phyloP scores from a whole-genome alignment of 73 alveolate species.

The Stentor coeruleus region DNA sequence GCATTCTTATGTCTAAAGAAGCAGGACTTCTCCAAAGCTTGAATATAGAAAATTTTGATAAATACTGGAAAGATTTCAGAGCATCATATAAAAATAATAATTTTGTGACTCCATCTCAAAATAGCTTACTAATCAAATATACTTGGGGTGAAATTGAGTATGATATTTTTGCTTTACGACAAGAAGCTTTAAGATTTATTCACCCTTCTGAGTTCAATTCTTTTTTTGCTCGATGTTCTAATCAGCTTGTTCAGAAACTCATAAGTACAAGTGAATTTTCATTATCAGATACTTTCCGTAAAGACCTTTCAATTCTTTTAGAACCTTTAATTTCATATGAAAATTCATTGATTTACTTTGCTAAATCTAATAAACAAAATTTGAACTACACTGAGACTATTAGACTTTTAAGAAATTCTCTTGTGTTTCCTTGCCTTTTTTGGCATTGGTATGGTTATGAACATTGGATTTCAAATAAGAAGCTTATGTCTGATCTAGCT shows the following conservation, averaged over 20 bases:
- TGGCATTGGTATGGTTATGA: constrained; percentile 20
- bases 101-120: background rate
- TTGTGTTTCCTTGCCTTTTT: background rate
- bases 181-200: background rate
- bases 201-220: background rate
- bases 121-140: background rate
- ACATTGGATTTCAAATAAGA: background rate
- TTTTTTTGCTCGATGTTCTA: background rate
- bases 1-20: background rate
- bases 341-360: background rate
- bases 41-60: background rate
- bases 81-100: background rate
- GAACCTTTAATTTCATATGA: background rate
- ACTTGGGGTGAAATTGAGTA: constrained; percentile 22
- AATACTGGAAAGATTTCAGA: constrained; percentile 10
- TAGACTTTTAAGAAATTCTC: background rate
- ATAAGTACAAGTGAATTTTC: background rate
- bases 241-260: background rate
- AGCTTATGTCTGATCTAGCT: background rate
- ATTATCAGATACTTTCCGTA: background rate
- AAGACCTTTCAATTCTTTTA: background rate
- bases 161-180: background rate
- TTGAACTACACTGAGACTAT: constrained; percentile 6
- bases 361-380: background rate
- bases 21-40: constrained; percentile 9